Evolutionary conservation across 1,139 yeast species (phyloP).

Genomic region (Pichia sp.): DNA sequence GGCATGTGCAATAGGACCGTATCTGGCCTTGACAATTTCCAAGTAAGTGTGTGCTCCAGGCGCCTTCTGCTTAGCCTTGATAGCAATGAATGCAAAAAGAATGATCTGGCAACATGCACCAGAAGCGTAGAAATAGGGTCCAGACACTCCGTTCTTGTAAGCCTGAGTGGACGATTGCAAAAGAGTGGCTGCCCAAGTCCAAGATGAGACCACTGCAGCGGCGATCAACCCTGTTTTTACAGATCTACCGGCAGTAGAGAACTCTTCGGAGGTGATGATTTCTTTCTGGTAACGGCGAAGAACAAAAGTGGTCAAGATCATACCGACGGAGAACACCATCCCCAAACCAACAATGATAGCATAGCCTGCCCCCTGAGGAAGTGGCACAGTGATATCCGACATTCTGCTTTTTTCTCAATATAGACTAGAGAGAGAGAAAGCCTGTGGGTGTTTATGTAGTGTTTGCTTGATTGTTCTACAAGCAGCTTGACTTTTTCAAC

Average conservation of each 20-base stretch:
- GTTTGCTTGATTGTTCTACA: no score
- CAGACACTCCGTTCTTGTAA: slow-evolving; percentile 36
- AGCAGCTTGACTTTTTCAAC: no score
- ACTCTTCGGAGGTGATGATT: slow-evolving; percentile 83
- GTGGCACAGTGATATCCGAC: slow-evolving; percentile 30
- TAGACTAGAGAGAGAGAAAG: no score
- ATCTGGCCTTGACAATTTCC: slow-evolving; percentile 47
- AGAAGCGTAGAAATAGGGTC: slow-evolving; percentile 49
- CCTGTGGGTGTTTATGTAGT: background rate
- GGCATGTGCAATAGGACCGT: slow-evolving; percentile 38
- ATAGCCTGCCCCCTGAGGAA: slow-evolving; percentile 83
- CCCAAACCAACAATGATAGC: slow-evolving; percentile 90
- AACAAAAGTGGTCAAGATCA: slow-evolving; percentile 69
- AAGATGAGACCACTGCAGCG: slow-evolving; percentile 36
- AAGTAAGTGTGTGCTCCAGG: slow-evolving; percentile 54
- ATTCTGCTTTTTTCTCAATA: background rate
- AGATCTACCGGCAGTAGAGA: slow-evolving; percentile 40
- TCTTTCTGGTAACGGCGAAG: slow-evolving; percentile 75
- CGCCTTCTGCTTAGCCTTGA: slow-evolving; percentile 51
- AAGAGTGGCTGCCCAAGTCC: slow-evolving; percentile 40
- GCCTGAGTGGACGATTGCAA: slow-evolving; percentile 28
- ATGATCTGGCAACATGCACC: slow-evolving; percentile 54
- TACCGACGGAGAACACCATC: slow-evolving; percentile 70
- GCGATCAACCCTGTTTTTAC: slow-evolving; percentile 37
- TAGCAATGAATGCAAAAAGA: slow-evolving; percentile 49